phyloP scores from a whole-genome alignment of 768 basidiomycete genomes.

The Cubamyces lactineus region DNA sequence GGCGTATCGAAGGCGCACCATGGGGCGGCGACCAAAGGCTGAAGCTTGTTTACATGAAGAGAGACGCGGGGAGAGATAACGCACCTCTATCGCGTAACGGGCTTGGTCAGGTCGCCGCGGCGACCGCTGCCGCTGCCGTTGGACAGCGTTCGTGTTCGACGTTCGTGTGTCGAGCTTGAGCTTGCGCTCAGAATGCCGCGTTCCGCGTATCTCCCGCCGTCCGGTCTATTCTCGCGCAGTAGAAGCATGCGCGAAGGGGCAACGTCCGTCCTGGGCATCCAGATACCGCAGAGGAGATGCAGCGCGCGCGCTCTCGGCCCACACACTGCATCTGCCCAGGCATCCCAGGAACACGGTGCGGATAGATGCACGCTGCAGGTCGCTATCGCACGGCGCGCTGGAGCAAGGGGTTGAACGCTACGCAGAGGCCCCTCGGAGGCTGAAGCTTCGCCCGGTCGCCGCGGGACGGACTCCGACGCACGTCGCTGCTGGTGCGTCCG shows the following conservation, averaged over 20 bases:
- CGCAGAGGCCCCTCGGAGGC: neutral
- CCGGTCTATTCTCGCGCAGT: no score
- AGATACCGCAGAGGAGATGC: neutral
- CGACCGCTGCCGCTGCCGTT: no score
- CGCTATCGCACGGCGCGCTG: neutral
- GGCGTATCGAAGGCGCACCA: no score
- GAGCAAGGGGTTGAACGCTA: neutral
- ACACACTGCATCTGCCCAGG: neutral
- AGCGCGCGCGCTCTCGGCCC: neutral
- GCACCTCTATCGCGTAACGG: neutral
- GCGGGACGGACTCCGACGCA: conserved; percentile 12
- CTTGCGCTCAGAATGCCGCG: no score
- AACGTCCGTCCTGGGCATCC: neutral
- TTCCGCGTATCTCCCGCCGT: no score
- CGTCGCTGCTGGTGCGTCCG: neutral
- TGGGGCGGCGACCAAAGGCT: no score
- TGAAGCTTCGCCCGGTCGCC: conserved; percentile 2
- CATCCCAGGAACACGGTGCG: neutral
- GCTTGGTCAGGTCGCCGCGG: neutral
- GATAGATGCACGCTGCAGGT: neutral
- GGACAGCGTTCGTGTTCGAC: no score
- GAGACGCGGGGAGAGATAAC: neutral
- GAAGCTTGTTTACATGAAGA: neutral
- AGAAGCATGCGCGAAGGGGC: no score
- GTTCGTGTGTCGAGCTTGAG: no score